phyloP scores from a whole-genome alignment of 345 rosid species.

The Acer saccharum region DNA sequence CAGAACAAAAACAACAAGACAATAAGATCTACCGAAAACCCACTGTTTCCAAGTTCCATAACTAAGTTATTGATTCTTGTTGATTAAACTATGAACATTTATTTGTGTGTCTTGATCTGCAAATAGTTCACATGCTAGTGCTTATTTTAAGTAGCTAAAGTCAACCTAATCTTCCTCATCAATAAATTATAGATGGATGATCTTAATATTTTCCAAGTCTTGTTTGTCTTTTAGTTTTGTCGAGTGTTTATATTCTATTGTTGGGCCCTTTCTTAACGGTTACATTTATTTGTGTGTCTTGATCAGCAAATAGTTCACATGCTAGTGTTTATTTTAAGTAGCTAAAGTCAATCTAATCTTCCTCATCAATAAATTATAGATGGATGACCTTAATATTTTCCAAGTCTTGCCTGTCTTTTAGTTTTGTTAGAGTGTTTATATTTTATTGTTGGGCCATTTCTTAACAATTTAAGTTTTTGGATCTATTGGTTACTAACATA shows the following conservation, averaged over 20 bases:
- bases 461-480: too few species aligned
- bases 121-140: not conserved
- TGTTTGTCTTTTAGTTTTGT: not conserved
- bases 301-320: too few species aligned
- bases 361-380: not conserved
- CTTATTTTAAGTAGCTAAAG: not conserved
- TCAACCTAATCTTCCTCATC: not conserved
- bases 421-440: not conserved
- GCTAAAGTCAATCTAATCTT: too few species aligned
- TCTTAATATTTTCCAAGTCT: not conserved
- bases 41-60: not conserved
- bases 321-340: too few species aligned
- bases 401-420: not conserved
- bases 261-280: too few species aligned
- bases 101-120: not conserved
- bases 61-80: not conserved
- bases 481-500: too few species aligned
- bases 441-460: too few species aligned
- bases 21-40: not conserved
- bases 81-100: not conserved
- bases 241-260: too few species aligned
- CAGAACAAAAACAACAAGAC: not conserved
- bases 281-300: too few species aligned
- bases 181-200: not conserved
- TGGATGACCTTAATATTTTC: not conserved